Base-by-base conservation (phyloP, 2,329 filamentous ascomycete species). In the Cercospora brassicicola region DNA sequence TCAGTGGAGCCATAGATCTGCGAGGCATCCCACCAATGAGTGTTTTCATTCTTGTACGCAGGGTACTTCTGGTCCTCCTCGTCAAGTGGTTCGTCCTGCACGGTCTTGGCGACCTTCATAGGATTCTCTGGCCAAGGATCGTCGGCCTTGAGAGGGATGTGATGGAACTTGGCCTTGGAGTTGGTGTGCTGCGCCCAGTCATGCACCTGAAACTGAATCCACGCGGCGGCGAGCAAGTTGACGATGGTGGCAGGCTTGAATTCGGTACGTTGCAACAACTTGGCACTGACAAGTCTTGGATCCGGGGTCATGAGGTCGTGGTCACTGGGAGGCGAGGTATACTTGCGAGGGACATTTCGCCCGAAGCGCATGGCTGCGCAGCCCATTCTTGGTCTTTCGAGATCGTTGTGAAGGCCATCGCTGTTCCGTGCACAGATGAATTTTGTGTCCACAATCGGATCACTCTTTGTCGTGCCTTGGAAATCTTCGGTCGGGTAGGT, bases 171-270 rank as follows among this genome's bases (percentile, higher is more conserved):
- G n/a, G 62, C 67, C 59, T 67, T 53, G 56, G 55, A 36, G 13
- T 59, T 42, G 20, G 61, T 70, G 57, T 69, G 67, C 51, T 59
- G 48, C 20, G n/a, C 30, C 81, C 81, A 83, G 66, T 82, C 81
- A 64, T 84, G 82, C 0, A 79, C 79, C 65, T 83, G 81, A 62
- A 84, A 84, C 69, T 84, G 82, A n/a, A 84, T 83, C 82, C 82
- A 84, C 1, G 82, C 82, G 13, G 82, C 82, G 2, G 82, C 82
- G 6, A 84, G 74, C 45, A 84, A 69, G 65, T 84, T 84, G 66
- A 84, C 65, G 1, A 76, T 81, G 0, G 81, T 83, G 0, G 82
- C 82, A 2, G 81, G 82, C 26, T 81, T 81, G 69, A 84, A 84
- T 3, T 73, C 75, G n/a, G 80, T 77, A 8, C 82, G 76, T 20